These are phyloP conservation scores for Colletotrichum sp. DNA, from an alignment of 2,329 filamentous ascomycete species.

Conservation along the genomic window DNA sequence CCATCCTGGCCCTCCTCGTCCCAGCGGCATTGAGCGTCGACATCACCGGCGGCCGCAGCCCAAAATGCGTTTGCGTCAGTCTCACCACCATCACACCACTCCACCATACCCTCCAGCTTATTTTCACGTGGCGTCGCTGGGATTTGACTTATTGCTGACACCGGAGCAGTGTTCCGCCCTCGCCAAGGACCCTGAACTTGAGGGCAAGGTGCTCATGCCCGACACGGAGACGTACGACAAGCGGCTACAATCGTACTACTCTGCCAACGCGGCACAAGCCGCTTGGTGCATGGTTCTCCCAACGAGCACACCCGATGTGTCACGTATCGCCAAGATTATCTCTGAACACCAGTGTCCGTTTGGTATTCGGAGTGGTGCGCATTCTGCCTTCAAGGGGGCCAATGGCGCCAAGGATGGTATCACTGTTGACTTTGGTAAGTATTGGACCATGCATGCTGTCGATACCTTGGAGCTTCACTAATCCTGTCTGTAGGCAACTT, in stretches of 20 bases:
- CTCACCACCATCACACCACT: neutral
- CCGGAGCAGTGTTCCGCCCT: slow-evolving; percentile 27
- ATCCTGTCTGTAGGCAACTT: slow-evolving; percentile 25
- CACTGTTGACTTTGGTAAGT: slow-evolving; percentile 28
- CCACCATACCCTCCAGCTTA: too few relatives aligned
- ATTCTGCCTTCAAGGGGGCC: slow-evolving; percentile 27
- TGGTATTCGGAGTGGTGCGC: slow-evolving; percentile 30
- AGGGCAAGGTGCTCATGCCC: slow-evolving; percentile 27
- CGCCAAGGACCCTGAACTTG: slow-evolving; percentile 20
- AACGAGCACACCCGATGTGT: slow-evolving; percentile 10
- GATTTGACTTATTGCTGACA: neutral
- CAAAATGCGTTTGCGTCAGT: neutral
- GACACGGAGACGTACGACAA: slow-evolving; percentile 24
- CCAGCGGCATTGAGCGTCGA: neutral
- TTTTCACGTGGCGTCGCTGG: neutral
- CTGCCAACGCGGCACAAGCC: slow-evolving; percentile 32
- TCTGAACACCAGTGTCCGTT: slow-evolving; percentile 30
- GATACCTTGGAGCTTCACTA: neutral
- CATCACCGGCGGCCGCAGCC: neutral
- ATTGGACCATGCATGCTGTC: too few relatives aligned
- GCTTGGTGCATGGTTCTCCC: slow-evolving; percentile 28
- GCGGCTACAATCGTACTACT: slow-evolving; percentile 32
- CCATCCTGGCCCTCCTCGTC: neutral
- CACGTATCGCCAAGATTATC: slow-evolving; percentile 23
- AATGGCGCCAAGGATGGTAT: slow-evolving; percentile 29